Evolutionary conservation across 306 rosid genomes (phyloP).

Genomic region (Cucumis sativus): Cucumber_9930_V3 NC_026657.2:21541501-21542000

Average conservation of each 20-base stretch:
- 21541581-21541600: not conserved
- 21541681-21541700: conserved; percentile 43
- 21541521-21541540: conserved; percentile 70
- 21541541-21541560: conserved; percentile 54
- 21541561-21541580: not conserved
- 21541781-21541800: conserved; percentile 35
- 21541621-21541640: not conserved
- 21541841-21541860: conserved; percentile 52
- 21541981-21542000: not conserved
- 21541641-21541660: not conserved
- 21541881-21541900: conserved; percentile 51
- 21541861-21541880: conserved; percentile 69
- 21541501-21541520: conserved; percentile 57
- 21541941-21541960: conserved; percentile 47
- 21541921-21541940: conserved; percentile 30
- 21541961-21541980: conserved; percentile 58
- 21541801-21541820: conserved; percentile 44
- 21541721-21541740: conserved; percentile 19
- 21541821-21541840: conserved; percentile 26
- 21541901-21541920: conserved; percentile 37
- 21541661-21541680: conserved; percentile 48
- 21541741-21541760: conserved; percentile 32
- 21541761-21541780: conserved; percentile 43
- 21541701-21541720: conserved; percentile 24
- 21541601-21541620: not conserved